Evolutionary conservation across 2,329 filamentous ascomycete species (phyloP).

Genomic region (Aulographum hederae): DNA sequence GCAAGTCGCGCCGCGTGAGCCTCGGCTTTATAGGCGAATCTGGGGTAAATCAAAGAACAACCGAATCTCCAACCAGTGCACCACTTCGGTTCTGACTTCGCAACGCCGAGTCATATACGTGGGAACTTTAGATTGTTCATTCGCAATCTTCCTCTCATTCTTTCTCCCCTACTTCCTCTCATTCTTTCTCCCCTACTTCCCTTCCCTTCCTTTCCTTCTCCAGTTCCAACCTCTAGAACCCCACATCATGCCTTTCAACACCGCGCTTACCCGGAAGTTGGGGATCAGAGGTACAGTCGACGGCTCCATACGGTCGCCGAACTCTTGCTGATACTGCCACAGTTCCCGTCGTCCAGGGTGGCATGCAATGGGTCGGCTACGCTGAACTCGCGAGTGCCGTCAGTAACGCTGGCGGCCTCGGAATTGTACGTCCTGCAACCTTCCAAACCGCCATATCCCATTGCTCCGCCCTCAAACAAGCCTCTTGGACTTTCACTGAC

Average conservation of each 20-base stretch:
- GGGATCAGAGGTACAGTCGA: slow-evolving; percentile 30
- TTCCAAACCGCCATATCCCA: neutral
- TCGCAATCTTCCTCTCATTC: too few relatives aligned
- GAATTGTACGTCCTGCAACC: slow-evolving; percentile 30
- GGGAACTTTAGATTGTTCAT: too few relatives aligned
- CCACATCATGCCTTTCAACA: slow-evolving; percentile 46
- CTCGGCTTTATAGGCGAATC: too few relatives aligned
- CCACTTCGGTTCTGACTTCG: too few relatives aligned
- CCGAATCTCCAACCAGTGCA: too few relatives aligned
- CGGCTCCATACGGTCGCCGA: neutral
- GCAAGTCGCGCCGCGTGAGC: too few relatives aligned
- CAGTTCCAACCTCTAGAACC: too few relatives aligned
- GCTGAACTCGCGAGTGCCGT: slow-evolving; percentile 62
- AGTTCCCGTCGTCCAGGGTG: slow-evolving; percentile 72
- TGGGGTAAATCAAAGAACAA: too few relatives aligned
- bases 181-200: too few relatives aligned
- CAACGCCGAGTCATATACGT: too few relatives aligned
- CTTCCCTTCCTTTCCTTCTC: too few relatives aligned
- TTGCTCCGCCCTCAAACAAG: neutral
- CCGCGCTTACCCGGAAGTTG: slow-evolving; percentile 40
- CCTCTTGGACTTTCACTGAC: slow-evolving; percentile 4
- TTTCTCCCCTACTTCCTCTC: too few relatives aligned
- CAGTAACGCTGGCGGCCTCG: slow-evolving; percentile 49
- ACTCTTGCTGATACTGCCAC: slow-evolving; percentile 5
- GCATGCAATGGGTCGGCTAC: slow-evolving; percentile 76